Percentiles rank a stretch among this genome's conserved stretches.
phyloP scores from a whole-genome alignment of 2,329 filamentous ascomycete species.

The Monosporascus sp. region DNA sequence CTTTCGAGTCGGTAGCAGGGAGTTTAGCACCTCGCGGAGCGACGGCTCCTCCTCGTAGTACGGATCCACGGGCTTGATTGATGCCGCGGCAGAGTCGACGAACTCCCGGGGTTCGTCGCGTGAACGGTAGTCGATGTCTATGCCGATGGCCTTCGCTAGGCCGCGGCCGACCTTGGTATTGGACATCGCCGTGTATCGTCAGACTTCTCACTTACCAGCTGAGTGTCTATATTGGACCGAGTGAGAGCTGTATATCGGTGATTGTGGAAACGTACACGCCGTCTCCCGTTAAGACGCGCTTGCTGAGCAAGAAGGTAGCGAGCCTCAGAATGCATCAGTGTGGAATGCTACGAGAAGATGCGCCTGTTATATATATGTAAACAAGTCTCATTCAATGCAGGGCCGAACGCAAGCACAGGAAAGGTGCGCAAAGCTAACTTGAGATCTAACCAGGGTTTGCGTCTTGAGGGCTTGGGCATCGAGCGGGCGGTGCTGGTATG shows the following conservation, averaged over 20 bases:
- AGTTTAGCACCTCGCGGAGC: slow-evolving; percentile 63
- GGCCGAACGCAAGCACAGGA: not conserved
- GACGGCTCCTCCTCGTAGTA: slow-evolving; percentile 81
- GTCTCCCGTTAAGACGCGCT: no score
- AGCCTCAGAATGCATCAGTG: no score
- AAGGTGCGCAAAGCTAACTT: not conserved
- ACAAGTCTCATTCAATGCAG: not conserved
- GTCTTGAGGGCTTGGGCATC: no score
- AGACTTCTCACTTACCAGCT: not conserved
- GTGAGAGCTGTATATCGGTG: no score
- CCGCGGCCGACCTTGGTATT: slow-evolving; percentile 15
- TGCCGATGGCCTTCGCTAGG: slow-evolving; percentile 24
- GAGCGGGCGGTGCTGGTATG: no score
- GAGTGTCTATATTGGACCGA: not conserved
- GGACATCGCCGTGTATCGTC: slow-evolving; percentile 6
- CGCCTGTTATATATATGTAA: not conserved
- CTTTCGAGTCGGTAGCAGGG: slow-evolving; percentile 52
- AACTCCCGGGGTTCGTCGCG: slow-evolving; percentile 20
- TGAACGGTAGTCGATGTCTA: slow-evolving; percentile 24
- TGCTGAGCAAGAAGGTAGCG: no score
- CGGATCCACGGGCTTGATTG: slow-evolving; percentile 48
- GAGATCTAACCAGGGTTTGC: not conserved
- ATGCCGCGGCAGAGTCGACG: slow-evolving; percentile 21
- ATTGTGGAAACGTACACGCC: no score
- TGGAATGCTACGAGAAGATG: not conserved